phyloP scores from a whole-genome alignment of 2,329 filamentous ascomycete genomes.

The Claviceps sp. region DNA sequence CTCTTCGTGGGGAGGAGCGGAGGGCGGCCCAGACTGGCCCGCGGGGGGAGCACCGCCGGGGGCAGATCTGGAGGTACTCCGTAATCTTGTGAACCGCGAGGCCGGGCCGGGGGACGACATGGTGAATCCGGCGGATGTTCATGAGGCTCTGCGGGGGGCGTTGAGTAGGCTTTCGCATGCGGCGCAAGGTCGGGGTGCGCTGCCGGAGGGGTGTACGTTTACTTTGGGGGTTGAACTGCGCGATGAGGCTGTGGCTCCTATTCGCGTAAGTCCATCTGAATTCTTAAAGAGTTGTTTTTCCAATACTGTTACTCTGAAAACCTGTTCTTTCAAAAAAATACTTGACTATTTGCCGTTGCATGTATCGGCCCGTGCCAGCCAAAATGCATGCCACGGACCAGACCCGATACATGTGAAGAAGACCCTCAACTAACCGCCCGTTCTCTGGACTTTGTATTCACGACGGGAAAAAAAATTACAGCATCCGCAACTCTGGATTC shows the following conservation, averaged over 20 bases:
- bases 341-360: neutral
- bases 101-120: constrained; percentile 11
- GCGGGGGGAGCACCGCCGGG: neutral
- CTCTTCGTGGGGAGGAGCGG: neutral
- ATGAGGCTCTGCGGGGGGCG: constrained; percentile 59
- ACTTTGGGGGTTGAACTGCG: constrained; percentile 63
- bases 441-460: neutral
- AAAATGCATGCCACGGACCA: neutral
- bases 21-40: neutral
- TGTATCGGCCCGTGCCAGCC: neutral
- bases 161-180: constrained; percentile 49
- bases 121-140: constrained; percentile 46
- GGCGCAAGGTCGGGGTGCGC: constrained; percentile 38
- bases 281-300: too few relatives aligned
- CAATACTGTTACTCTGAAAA: neutral
- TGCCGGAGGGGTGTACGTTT: constrained; percentile 58
- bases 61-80: neutral
- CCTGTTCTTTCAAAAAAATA: neutral
- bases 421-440: neutral
- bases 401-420: neutral
- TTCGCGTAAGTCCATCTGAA: constrained; percentile 32
- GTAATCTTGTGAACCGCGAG: constrained; percentile 15
- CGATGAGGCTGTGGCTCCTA: constrained; percentile 43
- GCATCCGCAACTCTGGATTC: constrained; percentile 50
- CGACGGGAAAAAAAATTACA: constrained; percentile 11